These are phyloP conservation scores for Theileria annulata DNA, from an alignment of 169 alveolate species.

Conservation along the genomic window DNA sequence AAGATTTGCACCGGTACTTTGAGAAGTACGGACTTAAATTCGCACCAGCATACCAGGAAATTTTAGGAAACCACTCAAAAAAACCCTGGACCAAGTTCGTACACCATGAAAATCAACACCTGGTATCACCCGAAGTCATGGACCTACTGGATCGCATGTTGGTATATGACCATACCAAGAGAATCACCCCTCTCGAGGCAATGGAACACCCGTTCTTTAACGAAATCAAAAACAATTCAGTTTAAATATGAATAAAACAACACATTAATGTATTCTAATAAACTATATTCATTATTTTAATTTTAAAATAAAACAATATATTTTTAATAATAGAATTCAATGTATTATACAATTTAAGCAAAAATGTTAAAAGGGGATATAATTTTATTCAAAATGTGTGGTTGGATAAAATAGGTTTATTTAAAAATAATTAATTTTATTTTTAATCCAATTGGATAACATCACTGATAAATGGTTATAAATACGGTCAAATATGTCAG, in stretches of 20 bases:
- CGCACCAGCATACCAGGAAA: slow-evolving; percentile 84
- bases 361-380: too few relatives aligned
- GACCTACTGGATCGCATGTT: slow-evolving; percentile 95
- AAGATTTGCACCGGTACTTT: slow-evolving; percentile 87
- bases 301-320: too few relatives aligned
- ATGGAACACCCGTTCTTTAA: slow-evolving; percentile 96
- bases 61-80: slow-evolving; percentile 85
- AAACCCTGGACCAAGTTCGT: slow-evolving; percentile 93
- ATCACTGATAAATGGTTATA: neutral
- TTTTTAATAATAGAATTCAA: too few relatives aligned
- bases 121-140: slow-evolving; percentile 88
- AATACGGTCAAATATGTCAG: neutral
- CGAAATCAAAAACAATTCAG: slow-evolving; percentile 67
- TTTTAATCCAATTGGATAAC: neutral
- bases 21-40: slow-evolving; percentile 85
- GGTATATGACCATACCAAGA: slow-evolving; percentile 92
- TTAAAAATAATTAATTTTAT: neutral
- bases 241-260: slow-evolving; percentile 4
- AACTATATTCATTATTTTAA: too few relatives aligned
- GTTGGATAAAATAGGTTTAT: neutral
- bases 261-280: neutral
- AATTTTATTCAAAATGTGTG: neutral
- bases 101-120: slow-evolving; percentile 87
- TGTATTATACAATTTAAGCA: too few relatives aligned
- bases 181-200: slow-evolving; percentile 98